Conservation (phyloP, 2,329 filamentous ascomycete species). For the Botrytis sinoallii region DNA sequence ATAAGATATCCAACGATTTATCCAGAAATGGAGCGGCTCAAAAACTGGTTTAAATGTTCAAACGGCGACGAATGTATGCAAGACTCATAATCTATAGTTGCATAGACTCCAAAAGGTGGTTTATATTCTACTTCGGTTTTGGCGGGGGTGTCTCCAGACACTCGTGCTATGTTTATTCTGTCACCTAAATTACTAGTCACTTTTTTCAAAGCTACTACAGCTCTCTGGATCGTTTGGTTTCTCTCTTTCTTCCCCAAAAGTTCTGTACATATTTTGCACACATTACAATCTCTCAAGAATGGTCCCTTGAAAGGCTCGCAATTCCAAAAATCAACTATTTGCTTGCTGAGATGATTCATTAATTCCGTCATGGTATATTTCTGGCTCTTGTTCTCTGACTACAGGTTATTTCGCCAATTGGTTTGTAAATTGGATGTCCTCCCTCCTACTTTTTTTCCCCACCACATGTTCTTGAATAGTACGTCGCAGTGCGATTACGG, state of each 20-base stretch:
- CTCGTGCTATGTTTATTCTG: neutral
- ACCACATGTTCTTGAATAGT: neutral
- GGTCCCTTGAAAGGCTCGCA: neutral
- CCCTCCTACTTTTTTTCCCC: no score
- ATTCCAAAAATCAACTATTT: neutral
- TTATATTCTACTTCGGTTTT: neutral
- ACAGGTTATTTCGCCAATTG: no score
- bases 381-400: fast-evolving
- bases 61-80: neutral
- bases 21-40: neutral
- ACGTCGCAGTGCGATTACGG: neutral
- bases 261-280: neutral
- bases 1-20: neutral
- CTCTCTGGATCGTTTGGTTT: neutral
- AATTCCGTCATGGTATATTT: neutral
- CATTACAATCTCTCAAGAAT: neutral
- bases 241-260: neutral
- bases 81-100: neutral
- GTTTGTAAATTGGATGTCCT: fast-evolving
- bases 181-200: no score
- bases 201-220: neutral
- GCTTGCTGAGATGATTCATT: neutral
- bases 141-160: neutral
- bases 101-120: neutral
- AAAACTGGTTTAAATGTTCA: neutral